These are phyloP conservation scores for Mycena amicta DNA, from an alignment of 768 basidiomycete genomes.

Conservation along the genomic window DNA sequence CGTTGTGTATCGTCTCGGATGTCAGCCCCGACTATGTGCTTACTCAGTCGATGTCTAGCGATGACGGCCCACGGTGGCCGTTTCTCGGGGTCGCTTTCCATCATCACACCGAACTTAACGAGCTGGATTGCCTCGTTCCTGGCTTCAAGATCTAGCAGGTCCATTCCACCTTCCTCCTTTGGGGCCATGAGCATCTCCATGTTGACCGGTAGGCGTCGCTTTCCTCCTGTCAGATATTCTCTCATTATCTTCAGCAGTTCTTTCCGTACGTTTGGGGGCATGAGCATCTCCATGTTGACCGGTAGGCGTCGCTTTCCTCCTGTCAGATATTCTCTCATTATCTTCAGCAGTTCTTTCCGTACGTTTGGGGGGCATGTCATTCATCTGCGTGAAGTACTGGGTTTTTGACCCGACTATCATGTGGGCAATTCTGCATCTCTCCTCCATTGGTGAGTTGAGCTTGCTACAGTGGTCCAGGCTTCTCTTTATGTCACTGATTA, in stretches of 20 bases:
- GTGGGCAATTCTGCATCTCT: constrained; percentile 25
- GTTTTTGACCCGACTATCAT: constrained; percentile 34
- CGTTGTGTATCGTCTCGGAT: neutral
- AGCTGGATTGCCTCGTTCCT: constrained; percentile 32
- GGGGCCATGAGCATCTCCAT: constrained; percentile 22
- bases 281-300: constrained; percentile 24
- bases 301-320: constrained; percentile 8
- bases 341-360: constrained; percentile 23
- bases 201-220: constrained; percentile 11
- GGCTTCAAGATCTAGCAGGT: constrained; percentile 26
- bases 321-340: constrained; percentile 32
- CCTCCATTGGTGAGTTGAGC: constrained; percentile 33
- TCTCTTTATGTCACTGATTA: constrained; percentile 28
- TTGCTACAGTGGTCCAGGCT: constrained; percentile 26
- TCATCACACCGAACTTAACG: constrained; percentile 29
- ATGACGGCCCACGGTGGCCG: constrained; percentile 32
- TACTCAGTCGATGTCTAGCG: constrained; percentile 27
- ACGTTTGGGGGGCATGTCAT: constrained; percentile 37
- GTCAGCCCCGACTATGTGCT: neutral
- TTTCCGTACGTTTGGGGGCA: constrained; percentile 24
- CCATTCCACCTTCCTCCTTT: constrained; percentile 25
- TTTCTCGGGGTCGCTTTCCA: constrained; percentile 3
- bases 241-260: constrained; percentile 22
- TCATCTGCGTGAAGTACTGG: constrained; percentile 36
- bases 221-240: constrained; percentile 30